Evolutionary conservation across 345 rosid genomes (phyloP), one percentile per base, ranked within the genome.

Genomic region (Eucalyptus erythrocorys): DNA sequence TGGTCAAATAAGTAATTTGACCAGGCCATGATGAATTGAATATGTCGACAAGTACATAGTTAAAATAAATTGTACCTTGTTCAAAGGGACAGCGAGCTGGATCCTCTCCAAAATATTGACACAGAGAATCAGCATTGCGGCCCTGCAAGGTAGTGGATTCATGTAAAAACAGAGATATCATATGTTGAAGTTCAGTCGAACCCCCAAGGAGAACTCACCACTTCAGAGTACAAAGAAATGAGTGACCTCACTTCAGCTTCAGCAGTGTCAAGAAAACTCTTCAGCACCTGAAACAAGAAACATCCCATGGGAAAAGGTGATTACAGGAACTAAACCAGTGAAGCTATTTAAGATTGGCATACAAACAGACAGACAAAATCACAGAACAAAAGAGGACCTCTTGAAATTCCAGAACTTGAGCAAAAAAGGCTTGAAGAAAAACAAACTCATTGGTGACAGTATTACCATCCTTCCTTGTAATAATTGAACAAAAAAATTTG

Each of bases 61-160:
- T 26, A 34, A 59, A 7, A 86, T 40, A 88, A 51, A 34, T 7
- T 86, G 59, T 89, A 98, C 99, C 99, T 97, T 98, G 99, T 90
- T 98, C 99, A 86, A 97, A 98, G 90, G 99, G 99, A 88, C 99
- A 98, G 24, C 98, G 95, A 87, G 96, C 94, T 66, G 99, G 99
- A 95, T 98, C 99, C 92, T 98, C 99, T 88, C 99, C 99, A 51
- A 98, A 97, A 91, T 98, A 98, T 76, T 95, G 99, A 43, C 97
- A 95, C 92, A 98, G 91, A 9, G 98, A 97, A 95, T 98, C 99
- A 26, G 99, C 99, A 93, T 94, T 98, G 92, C 94, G 93, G 87
- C 99, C 99, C 99, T 98, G 94, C 87, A 92, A 91, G 61, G 82
- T 64, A n/a, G 88, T 86, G 87, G 32, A 40, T 87, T 87, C 88